Conservation (phyloP, 1,139 yeast genomes). For the Eremothecium coryli region DNA sequence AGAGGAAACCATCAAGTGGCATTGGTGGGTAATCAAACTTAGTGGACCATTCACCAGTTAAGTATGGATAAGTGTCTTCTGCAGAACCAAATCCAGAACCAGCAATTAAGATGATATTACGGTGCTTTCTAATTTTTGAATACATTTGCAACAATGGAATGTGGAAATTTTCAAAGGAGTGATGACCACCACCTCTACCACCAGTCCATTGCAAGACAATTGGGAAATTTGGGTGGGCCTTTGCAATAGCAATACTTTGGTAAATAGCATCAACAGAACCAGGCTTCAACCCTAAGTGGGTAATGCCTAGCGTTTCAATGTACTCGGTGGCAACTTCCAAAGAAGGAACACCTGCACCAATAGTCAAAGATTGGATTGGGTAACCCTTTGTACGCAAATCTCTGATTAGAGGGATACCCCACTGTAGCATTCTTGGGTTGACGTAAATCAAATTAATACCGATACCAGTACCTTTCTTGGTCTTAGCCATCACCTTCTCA, state of each 20-base stretch:
- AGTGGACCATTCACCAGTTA: slow-evolving; percentile 92
- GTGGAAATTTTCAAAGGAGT: slow-evolving; percentile 97
- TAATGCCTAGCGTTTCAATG: slow-evolving; percentile 82
- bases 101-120: slow-evolving; percentile 82
- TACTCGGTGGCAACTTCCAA: slow-evolving; percentile 95
- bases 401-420: slow-evolving; percentile 96
- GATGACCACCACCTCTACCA: slow-evolving; percentile 99
- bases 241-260: slow-evolving; percentile 82
- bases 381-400: slow-evolving; percentile 82
- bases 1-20: slow-evolving; percentile 97
- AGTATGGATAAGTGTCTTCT: slow-evolving; percentile 93
- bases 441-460: slow-evolving; percentile 90
- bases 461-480: slow-evolving; percentile 80
- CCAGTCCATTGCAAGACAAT: slow-evolving; percentile 99
- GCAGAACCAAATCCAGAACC: slow-evolving; percentile 98
- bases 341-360: slow-evolving; percentile 99
- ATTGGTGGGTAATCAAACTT: slow-evolving; percentile 85
- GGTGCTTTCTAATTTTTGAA: slow-evolving; percentile 83
- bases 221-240: slow-evolving; percentile 93
- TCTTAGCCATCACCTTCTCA: slow-evolving; percentile 53
- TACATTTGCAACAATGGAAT: slow-evolving; percentile 95
- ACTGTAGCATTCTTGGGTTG: slow-evolving; percentile 93
- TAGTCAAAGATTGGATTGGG: slow-evolving; percentile 92
- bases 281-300: slow-evolving; percentile 93
- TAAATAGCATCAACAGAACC: slow-evolving; percentile 92